Percentiles rank a stretch among this genome's conserved stretches.
Conservation (phyloP, 1,139 yeast genomes). For the Schwanniomyces etchellsii region DNA sequence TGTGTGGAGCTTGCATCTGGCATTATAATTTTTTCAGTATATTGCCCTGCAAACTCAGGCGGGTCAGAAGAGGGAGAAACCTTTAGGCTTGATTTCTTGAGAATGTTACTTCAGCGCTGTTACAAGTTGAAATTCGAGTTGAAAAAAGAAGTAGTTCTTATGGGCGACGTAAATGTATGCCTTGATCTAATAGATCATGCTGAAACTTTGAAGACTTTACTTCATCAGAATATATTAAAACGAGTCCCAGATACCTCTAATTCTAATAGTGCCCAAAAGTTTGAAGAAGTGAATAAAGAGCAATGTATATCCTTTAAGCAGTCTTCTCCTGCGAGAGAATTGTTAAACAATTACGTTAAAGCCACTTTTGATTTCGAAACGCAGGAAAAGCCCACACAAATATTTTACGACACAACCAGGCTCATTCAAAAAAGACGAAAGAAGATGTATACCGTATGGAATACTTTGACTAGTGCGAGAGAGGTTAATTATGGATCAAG, state of each 20-base stretch:
- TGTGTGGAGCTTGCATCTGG: constrained; percentile 64
- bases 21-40: constrained; percentile 66
- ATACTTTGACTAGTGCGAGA: constrained; percentile 69
- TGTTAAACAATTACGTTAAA: constrained; percentile 35
- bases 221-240: constrained; percentile 18
- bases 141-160: constrained; percentile 65
- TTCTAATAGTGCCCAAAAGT: constrained; percentile 10
- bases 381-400: constrained; percentile 11
- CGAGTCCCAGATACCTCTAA: constrained; percentile 13
- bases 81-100: constrained; percentile 54
- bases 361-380: constrained; percentile 9
- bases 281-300: constrained; percentile 37
- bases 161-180: constrained; percentile 87
- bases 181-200: constrained; percentile 81
- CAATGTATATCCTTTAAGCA: constrained; percentile 38
- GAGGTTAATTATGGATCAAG: constrained; percentile 85
- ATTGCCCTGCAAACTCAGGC: constrained; percentile 89
- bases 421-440: constrained; percentile 47
- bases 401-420: constrained; percentile 65
- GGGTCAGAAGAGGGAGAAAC: constrained; percentile 65
- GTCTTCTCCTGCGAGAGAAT: constrained; percentile 34
- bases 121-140: constrained; percentile 35
- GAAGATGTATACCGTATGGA: constrained; percentile 90
- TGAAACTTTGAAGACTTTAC: constrained; percentile 49
- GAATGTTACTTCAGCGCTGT: constrained; percentile 55